phyloP scores from a whole-genome alignment of 2,329 filamentous ascomycete genomes.

The Clarireedia homoeocarpa region DNA sequence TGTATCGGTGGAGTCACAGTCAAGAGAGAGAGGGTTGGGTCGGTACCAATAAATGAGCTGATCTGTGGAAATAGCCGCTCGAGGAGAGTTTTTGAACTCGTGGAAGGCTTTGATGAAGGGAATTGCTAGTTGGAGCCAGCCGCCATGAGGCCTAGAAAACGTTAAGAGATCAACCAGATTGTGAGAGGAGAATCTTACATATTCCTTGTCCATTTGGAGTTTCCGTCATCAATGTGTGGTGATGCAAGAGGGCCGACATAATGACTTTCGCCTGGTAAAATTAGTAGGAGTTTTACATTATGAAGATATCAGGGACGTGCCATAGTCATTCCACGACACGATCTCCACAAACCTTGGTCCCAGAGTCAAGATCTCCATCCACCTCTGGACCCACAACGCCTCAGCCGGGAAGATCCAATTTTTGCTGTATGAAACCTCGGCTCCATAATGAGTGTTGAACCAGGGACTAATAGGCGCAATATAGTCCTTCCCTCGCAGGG shows the following conservation, averaged over 20 bases:
- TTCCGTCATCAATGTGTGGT: constrained; percentile 3
- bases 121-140: constrained; percentile 1
- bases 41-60: constrained; percentile 7
- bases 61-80: not conserved
- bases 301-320: not conserved
- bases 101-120: constrained; percentile 5
- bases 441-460: constrained; percentile 7
- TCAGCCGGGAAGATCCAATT: constrained; percentile 8
- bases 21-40: not conserved
- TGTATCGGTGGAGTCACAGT: constrained; percentile 4
- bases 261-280: constrained; percentile 1
- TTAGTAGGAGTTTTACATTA: not conserved
- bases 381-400: not conserved
- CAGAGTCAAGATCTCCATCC: not conserved
- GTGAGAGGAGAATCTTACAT: not conserved
- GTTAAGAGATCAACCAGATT: not conserved
- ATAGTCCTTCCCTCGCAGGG: not conserved
- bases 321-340: constrained; percentile 9
- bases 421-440: constrained; percentile 5
- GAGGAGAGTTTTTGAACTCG: not conserved
- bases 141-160: constrained; percentile 1
- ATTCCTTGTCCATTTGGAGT: constrained; percentile 8
- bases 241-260: constrained; percentile 4
- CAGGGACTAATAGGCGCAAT: constrained; percentile 4
- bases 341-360: not conserved